A percentile compares a stretch with the other conserved stretches of the same genome.
These are phyloP conservation scores for Monosporascus sp. DNA, from an alignment of 2,329 filamentous ascomycete species.

Conservation along the genomic window DNA sequence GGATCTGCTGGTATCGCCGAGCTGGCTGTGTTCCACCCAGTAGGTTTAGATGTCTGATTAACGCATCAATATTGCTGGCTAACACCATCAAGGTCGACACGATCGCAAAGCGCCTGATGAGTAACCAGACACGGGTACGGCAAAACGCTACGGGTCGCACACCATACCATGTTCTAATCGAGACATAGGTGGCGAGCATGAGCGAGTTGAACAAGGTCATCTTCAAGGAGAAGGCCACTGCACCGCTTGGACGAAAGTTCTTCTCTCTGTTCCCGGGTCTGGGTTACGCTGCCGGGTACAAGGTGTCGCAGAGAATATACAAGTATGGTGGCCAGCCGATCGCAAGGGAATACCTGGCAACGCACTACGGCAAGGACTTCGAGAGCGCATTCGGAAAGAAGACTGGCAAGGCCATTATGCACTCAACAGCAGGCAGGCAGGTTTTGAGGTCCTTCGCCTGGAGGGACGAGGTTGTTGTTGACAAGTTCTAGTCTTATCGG, in stretches of 20 bases:
- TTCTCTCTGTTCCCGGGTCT: constrained; percentile 94
- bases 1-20: constrained; percentile 59
- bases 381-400: constrained; percentile 90
- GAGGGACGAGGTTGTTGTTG: not conserved
- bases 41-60: constrained; percentile 25
- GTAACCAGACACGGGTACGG: constrained; percentile 76
- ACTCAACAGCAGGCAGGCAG: constrained; percentile 88
- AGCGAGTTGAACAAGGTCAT: constrained; percentile 81
- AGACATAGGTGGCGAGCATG: constrained; percentile 14
- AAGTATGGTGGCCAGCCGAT: constrained; percentile 98
- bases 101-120: constrained; percentile 98
- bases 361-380: constrained; percentile 77
- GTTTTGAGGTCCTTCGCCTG: constrained; percentile 10
- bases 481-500: constrained; percentile 68
- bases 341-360: constrained; percentile 79
- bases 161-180: constrained; percentile 5
- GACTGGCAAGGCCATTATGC: constrained; percentile 96
- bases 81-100: constrained; percentile 72
- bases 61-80: constrained; percentile 14
- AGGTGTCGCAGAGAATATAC: constrained; percentile 95
- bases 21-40: constrained; percentile 67
- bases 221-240: constrained; percentile 82
- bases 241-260: constrained; percentile 71
- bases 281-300: constrained; percentile 96
- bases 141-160: not conserved